Base-by-base conservation (phyloP, 2,329 filamentous ascomycete genomes). In the Cytospora leucostoma region DNA sequence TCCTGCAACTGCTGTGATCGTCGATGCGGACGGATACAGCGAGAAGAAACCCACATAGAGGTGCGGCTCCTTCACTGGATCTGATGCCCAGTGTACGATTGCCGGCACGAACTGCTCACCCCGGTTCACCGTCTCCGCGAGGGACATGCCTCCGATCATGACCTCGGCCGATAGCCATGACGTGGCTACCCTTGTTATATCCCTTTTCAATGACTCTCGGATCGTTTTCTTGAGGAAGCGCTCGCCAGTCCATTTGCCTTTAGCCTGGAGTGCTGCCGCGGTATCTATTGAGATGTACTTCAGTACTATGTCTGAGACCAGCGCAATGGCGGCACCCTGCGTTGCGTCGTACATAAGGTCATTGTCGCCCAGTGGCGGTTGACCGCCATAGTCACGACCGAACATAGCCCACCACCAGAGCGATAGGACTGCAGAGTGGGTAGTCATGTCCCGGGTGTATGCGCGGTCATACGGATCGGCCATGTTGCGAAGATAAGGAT, bases 71-170 rank as follows among this genome's bases (percentile, higher is more conserved):
- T 78, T 77, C 0, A 59, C 55, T 13, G 74, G 71, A 57, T 80
- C 78, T 1, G 74, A 71, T 11, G 77, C 77, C 79, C 78, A 81
- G 66, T 80, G 79, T 0, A 79, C 77, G 38, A 80, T 78, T 4
- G 78, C 77, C 2, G 79, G 79, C 0, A 79, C 77, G 62, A 77
- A 79, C 68, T 79, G 77, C 35, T 75, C 66, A 1, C 76, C 75
- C 7, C 78, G 70, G 66, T 75, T 75, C 21, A 66, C 68, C 1
- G 70, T 71, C 68, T 80, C 77, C 6, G 70, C 70, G 1, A 79
- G 70, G 19, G 72, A 64, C 67, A 77, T 65, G 0, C 70, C 77
- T 1, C 79, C 79, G 19, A 79, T 76, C 78, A 80, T 80, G 50
- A 80, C 67, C 10, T 73, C 68, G 5, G 77, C 71, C 47, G 75